Evolutionary conservation across 331 rosid species (phyloP).

Genomic region (Quercus lobata): DNA sequence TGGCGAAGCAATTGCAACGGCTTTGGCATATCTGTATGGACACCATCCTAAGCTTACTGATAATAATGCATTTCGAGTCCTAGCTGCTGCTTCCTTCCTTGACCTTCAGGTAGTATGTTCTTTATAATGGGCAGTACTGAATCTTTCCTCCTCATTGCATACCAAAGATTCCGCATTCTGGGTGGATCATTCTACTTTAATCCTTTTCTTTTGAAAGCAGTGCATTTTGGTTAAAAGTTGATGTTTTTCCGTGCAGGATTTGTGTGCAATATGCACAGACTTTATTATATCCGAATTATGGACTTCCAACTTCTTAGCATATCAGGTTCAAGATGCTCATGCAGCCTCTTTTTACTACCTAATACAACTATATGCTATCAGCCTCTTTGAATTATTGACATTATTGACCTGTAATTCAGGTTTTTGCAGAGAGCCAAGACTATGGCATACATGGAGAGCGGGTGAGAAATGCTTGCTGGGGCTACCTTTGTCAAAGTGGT

Average conservation of each 20-base stretch:
- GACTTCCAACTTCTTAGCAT: conserved; percentile 95
- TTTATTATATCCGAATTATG: conserved; percentile 92
- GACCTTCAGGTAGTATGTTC: conserved; percentile 79
- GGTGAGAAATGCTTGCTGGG: conserved; percentile 98
- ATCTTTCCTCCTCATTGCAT: not conserved
- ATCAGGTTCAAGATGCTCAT: conserved; percentile 69
- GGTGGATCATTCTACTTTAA: not conserved
- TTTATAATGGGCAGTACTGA: not conserved
- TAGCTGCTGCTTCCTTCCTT: conserved; percentile 97
- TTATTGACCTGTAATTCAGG: conserved; percentile 42
- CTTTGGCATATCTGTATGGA: conserved; percentile 90
- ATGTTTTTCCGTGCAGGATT: conserved; percentile 57
- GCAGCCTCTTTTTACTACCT: conserved; percentile 23
- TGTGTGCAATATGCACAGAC: conserved; percentile 88
- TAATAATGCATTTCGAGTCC: conserved; percentile 89
- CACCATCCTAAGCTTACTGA: conserved; percentile 92
- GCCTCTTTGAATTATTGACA: conserved; percentile 16
- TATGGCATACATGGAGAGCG: conserved; percentile 94
- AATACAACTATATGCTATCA: not conserved
- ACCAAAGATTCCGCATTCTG: not conserved
- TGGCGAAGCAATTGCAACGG: conserved; percentile 78
- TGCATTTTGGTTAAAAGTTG: not conserved
- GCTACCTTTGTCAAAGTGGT: conserved; percentile 99
- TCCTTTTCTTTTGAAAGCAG: conserved; percentile 1
- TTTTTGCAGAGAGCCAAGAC: conserved; percentile 94